Conservation (phyloP, 2,329 filamentous ascomycete genomes). For the Monascus ruber region DNA sequence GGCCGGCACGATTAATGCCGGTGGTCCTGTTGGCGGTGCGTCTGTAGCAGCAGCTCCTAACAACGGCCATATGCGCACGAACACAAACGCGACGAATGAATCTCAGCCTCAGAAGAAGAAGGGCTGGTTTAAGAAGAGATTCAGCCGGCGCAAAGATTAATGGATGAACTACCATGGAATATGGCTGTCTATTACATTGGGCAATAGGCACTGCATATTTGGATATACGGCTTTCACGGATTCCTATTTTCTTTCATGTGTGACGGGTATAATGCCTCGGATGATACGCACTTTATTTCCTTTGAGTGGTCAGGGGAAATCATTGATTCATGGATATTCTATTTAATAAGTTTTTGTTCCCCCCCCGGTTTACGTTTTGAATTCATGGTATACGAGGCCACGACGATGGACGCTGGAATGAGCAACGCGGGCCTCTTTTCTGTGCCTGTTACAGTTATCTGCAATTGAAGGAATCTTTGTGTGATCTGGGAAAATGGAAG, state of each 20-base stretch:
- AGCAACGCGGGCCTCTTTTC: too few relatives aligned
- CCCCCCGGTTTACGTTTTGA: too few relatives aligned
- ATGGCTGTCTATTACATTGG: too few relatives aligned
- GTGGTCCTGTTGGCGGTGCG: conserved; percentile 15
- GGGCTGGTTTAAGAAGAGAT: conserved; percentile 77
- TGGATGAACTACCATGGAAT: conserved; percentile 13
- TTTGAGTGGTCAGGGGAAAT: too few relatives aligned
- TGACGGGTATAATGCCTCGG: not conserved
- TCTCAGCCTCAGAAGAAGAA: conserved; percentile 57
- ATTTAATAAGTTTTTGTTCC: too few relatives aligned
- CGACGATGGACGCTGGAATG: too few relatives aligned
- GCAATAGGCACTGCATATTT: too few relatives aligned
- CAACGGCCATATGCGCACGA: conserved; percentile 12
- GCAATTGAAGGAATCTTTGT: too few relatives aligned
- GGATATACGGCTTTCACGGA: not conserved
- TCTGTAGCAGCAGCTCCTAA: conserved; percentile 7
- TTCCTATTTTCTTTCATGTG: conserved; percentile 1
- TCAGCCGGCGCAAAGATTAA: conserved; percentile 49
- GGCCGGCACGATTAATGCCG: conserved; percentile 13
- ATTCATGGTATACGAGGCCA: too few relatives aligned
- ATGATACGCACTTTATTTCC: conserved; percentile 1
- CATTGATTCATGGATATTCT: too few relatives aligned
- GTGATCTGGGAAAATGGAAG: too few relatives aligned
- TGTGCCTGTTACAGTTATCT: too few relatives aligned
- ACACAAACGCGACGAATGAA: conserved; percentile 9